Percentiles rank a stretch among this genome's conserved stretches.
phyloP scores from a whole-genome alignment of 352 stramenopile species.

The Bremia lactucae region DNA sequence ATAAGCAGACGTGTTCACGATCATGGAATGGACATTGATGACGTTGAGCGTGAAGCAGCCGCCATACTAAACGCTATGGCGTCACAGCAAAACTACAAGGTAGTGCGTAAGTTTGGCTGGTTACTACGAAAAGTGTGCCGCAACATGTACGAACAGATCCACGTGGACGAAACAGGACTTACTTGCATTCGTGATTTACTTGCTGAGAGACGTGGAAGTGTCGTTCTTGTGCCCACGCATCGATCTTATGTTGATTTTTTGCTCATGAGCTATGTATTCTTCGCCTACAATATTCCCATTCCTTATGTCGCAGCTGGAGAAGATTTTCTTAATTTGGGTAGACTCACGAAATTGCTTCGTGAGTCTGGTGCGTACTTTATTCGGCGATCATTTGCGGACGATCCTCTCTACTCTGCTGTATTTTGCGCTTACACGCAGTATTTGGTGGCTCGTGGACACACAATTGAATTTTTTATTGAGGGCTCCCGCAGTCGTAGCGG shows the following conservation, averaged over 20 bases:
- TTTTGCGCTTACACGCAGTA: conserved; percentile 82
- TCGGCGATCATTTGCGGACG: conserved; percentile 51
- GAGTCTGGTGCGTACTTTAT: conserved; percentile 76
- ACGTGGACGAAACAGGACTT: conserved; percentile 73
- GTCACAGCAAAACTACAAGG: conserved; percentile 61
- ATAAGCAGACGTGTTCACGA: conserved; percentile 31
- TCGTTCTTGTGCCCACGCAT: conserved; percentile 80
- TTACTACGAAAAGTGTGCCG: conserved; percentile 74
- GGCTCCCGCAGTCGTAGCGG: conserved; percentile 71
- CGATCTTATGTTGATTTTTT: conserved; percentile 81
- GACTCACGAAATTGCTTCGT: conserved; percentile 49
- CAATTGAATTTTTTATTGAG: conserved; percentile 84
- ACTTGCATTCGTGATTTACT: conserved; percentile 57
- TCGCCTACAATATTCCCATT: conserved; percentile 81
- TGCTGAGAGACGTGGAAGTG: conserved; percentile 31
- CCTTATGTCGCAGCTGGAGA: conserved; percentile 71
- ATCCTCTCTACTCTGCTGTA: conserved; percentile 60
- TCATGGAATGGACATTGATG: conserved; percentile 24
- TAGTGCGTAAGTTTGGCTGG: conserved; percentile 70
- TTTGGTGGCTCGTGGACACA: conserved; percentile 58
- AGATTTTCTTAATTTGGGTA: conserved; percentile 73
- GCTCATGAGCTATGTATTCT: conserved; percentile 82
- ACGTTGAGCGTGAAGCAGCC: conserved; percentile 46
- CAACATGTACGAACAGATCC: conserved; percentile 81
- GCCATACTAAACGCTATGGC: conserved; percentile 69